These are phyloP conservation scores for Apiospora kogelbergensis DNA, from an alignment of 2,329 filamentous ascomycete species.

Conservation along the genomic window DNA sequence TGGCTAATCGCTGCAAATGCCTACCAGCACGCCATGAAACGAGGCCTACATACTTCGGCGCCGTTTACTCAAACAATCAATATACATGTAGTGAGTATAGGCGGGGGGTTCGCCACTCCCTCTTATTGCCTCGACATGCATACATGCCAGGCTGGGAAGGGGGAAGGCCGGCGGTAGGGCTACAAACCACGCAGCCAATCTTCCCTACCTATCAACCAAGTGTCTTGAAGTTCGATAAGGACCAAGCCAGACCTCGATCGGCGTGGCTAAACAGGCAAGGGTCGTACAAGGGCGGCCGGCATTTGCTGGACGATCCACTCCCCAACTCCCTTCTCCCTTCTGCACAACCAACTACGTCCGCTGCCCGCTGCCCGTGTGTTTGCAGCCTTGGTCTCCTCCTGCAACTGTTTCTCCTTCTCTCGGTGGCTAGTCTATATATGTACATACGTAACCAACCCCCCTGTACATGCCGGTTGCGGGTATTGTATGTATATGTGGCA, in stretches of 20 bases:
- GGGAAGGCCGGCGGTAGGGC: background rate
- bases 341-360: background rate
- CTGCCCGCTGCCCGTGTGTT: background rate
- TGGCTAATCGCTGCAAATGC: too few species aligned
- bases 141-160: background rate
- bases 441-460: background rate
- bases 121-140: background rate
- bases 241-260: background rate
- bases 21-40: background rate
- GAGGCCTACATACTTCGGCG: background rate
- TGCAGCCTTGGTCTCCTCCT: background rate
- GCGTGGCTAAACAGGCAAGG: background rate
- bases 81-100: background rate
- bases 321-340: background rate
- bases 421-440: background rate
- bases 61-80: background rate
- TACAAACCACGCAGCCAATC: background rate
- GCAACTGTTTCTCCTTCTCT: background rate
- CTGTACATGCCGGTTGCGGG: background rate
- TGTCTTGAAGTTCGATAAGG: background rate
- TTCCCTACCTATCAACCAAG: background rate
- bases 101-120: too few species aligned
- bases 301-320: background rate
- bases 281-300: slow-evolving; percentile 1
- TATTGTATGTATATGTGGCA: background rate